A percentile compares a stretch with the other conserved stretches of the same genome.
These are phyloP conservation scores for Alternaria sp. DNA, from an alignment of 2,329 filamentous ascomycete genomes.

Conservation along the genomic window DNA sequence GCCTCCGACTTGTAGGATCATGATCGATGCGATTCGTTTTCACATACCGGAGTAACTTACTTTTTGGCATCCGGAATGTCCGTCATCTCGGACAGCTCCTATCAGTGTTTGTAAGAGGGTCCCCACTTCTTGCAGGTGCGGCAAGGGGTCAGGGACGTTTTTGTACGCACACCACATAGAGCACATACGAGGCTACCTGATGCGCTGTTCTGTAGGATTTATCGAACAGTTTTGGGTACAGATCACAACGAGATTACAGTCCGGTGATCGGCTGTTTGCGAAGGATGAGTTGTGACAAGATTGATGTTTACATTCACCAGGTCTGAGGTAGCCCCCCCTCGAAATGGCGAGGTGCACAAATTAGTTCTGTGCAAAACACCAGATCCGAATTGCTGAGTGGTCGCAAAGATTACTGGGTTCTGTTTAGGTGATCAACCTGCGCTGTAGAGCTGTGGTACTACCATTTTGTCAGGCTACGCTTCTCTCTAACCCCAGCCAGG, in stretches of 20 bases:
- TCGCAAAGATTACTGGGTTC: not conserved
- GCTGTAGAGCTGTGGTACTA: not conserved
- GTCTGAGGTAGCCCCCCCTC: not conserved
- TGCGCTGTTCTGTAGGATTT: not conserved
- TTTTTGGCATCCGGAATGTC: not conserved
- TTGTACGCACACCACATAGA: not conserved
- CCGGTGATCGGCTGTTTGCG: not conserved
- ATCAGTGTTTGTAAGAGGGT: not conserved
- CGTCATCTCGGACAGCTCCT: conserved; percentile 1
- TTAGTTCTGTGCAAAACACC: not conserved
- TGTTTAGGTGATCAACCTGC: not conserved
- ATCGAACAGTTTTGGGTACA: not conserved
- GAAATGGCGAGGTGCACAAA: not conserved
- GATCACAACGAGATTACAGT: not conserved
- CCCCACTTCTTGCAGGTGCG: conserved; percentile 3
- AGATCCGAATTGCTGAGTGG: not conserved
- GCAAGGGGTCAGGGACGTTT: not conserved
- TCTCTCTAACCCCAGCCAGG: not conserved
- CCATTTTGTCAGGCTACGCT: not conserved
- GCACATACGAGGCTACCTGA: not conserved
- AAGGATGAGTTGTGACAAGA: not conserved
- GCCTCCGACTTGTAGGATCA: not conserved
- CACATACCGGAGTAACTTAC: not conserved
- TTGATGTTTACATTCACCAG: not conserved
- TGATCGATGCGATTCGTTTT: not conserved